Conservation (phyloP, 1,139 yeast species). For the Debaryomycetaceae sp. region DNA sequence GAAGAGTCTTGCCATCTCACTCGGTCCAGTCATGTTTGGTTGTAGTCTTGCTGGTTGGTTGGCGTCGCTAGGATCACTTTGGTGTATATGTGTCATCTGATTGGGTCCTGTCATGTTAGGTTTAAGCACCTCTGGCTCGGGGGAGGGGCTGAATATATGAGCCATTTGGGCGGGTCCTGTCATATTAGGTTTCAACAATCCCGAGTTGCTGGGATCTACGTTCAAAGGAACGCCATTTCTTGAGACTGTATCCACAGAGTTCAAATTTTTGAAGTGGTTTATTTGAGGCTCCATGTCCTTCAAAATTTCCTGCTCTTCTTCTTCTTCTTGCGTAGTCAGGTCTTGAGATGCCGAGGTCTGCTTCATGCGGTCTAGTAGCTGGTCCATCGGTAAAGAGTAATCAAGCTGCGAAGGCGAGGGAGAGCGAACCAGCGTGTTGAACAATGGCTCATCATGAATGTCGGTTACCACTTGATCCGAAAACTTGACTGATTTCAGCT, state of each 20-base stretch:
- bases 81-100: conserved; percentile 30
- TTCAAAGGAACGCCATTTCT: conserved; percentile 55
- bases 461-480: conserved; percentile 58
- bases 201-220: conserved; percentile 26
- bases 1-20: conserved; percentile 34
- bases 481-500: conserved; percentile 63
- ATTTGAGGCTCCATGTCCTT: conserved; percentile 67
- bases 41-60: conserved; percentile 11
- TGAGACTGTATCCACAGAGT: conserved; percentile 62
- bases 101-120: conserved; percentile 63
- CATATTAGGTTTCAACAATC: conserved; percentile 46
- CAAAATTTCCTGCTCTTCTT: conserved; percentile 57
- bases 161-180: conserved; percentile 53
- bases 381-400: conserved; percentile 71
- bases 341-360: conserved; percentile 17
- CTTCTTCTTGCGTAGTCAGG: conserved; percentile 32
- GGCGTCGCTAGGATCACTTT: conserved; percentile 1
- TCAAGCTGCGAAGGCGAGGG: conserved; percentile 40
- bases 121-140: conserved; percentile 26
- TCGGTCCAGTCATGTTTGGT: conserved; percentile 39
- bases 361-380: conserved; percentile 47
- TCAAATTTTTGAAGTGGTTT: conserved; percentile 60
- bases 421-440: conserved; percentile 21
- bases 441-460: conserved; percentile 29
- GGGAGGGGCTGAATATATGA: conserved; percentile 20